A percentile compares a stretch with the other conserved stretches of the same genome.
Evolutionary conservation across 352 stramenopile species (phyloP).

Genomic region (Pythium pyrilobum): DNA sequence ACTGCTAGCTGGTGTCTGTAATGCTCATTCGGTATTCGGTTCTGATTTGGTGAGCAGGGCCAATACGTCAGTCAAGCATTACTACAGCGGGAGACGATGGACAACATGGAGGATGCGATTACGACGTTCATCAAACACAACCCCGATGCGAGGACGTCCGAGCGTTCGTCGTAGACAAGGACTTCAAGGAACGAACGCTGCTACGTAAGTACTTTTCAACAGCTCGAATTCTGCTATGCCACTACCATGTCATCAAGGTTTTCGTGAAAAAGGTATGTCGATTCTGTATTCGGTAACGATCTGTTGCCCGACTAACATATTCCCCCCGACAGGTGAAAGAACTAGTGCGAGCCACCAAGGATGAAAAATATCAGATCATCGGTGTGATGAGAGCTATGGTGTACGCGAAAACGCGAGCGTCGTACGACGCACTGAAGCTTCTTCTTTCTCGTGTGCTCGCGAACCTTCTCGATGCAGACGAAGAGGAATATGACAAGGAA

Average conservation of each 20-base stretch:
- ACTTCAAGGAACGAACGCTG: neutral
- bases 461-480: neutral
- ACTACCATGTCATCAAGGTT: constrained; percentile 6
- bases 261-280: constrained; percentile 3
- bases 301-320: neutral
- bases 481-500: too few relatives aligned
- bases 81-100: constrained; percentile 3
- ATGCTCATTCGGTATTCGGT: neutral
- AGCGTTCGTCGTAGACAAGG: constrained; percentile 3
- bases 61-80: constrained; percentile 5
- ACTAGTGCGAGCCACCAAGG: neutral
- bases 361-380: neutral
- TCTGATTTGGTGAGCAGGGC: neutral
- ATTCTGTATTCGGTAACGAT: neutral
- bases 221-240: constrained; percentile 1
- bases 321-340: neutral
- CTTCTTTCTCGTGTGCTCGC: too few relatives aligned
- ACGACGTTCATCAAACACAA: neutral
- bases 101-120: constrained; percentile 12
- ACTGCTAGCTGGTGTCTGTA: neutral
- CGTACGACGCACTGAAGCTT: neutral
- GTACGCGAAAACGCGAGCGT: neutral
- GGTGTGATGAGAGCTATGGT: neutral
- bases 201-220: neutral
- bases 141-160: neutral